Conservation (phyloP, 495 filamentous ascomycete genomes). For the Penicillium diatomitis region DNA sequence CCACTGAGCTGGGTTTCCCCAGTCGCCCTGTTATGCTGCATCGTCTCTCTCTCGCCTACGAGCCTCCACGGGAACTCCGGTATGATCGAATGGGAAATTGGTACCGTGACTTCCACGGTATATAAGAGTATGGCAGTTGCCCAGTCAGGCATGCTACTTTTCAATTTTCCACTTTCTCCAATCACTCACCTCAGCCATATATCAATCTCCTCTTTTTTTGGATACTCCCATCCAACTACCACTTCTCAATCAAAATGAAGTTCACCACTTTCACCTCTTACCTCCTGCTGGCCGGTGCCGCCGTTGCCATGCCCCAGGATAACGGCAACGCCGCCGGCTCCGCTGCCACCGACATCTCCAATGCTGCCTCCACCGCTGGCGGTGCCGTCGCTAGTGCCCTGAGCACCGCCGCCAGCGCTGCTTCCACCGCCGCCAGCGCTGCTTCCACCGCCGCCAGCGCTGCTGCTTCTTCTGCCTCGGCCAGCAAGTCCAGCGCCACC, state of each 20-base stretch:
- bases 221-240: not conserved
- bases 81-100: constrained; percentile 1
- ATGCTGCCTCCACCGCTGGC: constrained; percentile 3
- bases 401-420: constrained; percentile 6
- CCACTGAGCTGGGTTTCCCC: not conserved
- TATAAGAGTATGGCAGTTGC: not conserved
- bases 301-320: constrained; percentile 10
- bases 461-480: constrained; percentile 2
- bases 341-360: constrained; percentile 6
- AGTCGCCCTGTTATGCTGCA: too few species aligned
- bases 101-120: not conserved
- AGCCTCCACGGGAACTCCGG: too few species aligned
- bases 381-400: constrained; percentile 2
- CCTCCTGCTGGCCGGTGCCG: constrained; percentile 17
- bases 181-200: not conserved
- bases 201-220: not conserved
- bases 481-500: constrained; percentile 12
- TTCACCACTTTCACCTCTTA: constrained; percentile 18
- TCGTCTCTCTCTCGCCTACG: too few species aligned
- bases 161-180: not conserved
- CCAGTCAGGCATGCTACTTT: not conserved
- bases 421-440: constrained; percentile 10
- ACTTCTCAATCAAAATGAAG: constrained; percentile 15
- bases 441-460: constrained; percentile 10
- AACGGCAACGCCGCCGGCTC: constrained; percentile 3